These are phyloP conservation scores for Clarkia xantiana DNA, from an alignment of 345 rosid genomes.

Conservation along the genomic window DNA sequence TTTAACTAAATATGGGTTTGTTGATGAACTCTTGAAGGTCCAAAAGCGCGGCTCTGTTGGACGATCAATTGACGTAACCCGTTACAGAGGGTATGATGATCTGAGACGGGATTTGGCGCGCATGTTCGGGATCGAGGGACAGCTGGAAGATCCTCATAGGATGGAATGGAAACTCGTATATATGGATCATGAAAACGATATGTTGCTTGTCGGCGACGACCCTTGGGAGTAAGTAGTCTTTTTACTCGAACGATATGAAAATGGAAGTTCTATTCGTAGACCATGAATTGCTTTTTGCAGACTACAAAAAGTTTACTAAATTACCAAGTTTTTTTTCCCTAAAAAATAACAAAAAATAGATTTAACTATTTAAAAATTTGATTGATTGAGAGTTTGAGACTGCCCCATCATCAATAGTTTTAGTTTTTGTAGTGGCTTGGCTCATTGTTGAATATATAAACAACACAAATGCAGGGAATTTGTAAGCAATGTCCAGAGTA, in stretches of 20 bases:
- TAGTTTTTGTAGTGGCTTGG: too few species aligned
- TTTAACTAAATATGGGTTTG: not conserved
- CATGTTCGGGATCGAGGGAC: conserved; percentile 96
- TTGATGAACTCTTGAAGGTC: conserved; percentile 39
- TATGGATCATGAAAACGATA: conserved; percentile 86
- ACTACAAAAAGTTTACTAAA: too few species aligned
- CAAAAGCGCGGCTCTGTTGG: conserved; percentile 97
- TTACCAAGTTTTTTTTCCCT: too few species aligned
- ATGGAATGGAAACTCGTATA: conserved; percentile 92
- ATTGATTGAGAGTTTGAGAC: too few species aligned
- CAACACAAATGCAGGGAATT: conserved; percentile 48
- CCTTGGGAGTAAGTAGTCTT: conserved; percentile 85
- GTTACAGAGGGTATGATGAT: conserved; percentile 67
- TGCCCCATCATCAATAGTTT: too few species aligned
- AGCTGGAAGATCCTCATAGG: conserved; percentile 79
- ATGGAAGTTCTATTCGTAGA: too few species aligned
- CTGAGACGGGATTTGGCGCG: conserved; percentile 79
- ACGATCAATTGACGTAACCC: conserved; percentile 87
- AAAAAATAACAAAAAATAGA: too few species aligned
- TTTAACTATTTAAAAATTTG: too few species aligned
- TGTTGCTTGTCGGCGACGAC: conserved; percentile 90
- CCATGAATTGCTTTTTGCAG: too few species aligned
- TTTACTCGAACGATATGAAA: too few species aligned
- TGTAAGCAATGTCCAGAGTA: conserved; percentile 75
- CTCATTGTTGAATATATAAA: too few species aligned